Evolutionary conservation across 73 alveolate species (phyloP).

Genomic region (Uronychia binucleata): DNA sequence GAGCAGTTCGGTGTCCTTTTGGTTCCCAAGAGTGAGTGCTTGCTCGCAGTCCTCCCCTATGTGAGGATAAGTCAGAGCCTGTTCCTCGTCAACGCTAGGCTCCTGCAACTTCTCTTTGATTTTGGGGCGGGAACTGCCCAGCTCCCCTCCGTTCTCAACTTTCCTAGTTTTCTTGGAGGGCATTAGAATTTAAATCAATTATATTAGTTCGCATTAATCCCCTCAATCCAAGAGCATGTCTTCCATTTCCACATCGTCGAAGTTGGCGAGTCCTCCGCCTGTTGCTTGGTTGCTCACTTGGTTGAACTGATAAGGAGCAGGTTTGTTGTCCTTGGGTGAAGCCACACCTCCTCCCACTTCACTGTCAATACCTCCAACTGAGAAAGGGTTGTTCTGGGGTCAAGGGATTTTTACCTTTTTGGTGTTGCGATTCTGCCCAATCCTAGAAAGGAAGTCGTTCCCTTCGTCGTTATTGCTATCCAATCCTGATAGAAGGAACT

Average conservation of each 20-base stretch:
- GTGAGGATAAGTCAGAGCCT: not conserved
- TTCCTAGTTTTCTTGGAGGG: not conserved
- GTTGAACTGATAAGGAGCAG: not conserved
- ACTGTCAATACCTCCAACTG: not conserved
- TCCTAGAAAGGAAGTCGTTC: not conserved
- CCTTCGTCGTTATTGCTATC: not conserved
- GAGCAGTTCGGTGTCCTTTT: not conserved
- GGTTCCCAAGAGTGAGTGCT: not conserved
- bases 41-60: not conserved
- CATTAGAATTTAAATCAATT: not conserved
- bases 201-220: not conserved
- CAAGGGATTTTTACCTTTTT: not conserved
- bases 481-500: not conserved
- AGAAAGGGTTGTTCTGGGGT: not conserved
- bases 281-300: not conserved
- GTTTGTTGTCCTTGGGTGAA: not conserved
- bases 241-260: not conserved
- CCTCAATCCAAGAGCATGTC: slow-evolving; percentile 1
- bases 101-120: not conserved
- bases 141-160: no score
- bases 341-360: no score
- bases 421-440: not conserved
- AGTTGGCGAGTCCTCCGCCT: slow-evolving; percentile 1
- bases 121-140: not conserved
- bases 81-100: not conserved